A percentile compares a stretch with the other conserved stretches of the same genome.
Evolutionary conservation across 1,284 basidiomycete species (phyloP).

Genomic region (Afroboletus lepidellus): DNA sequence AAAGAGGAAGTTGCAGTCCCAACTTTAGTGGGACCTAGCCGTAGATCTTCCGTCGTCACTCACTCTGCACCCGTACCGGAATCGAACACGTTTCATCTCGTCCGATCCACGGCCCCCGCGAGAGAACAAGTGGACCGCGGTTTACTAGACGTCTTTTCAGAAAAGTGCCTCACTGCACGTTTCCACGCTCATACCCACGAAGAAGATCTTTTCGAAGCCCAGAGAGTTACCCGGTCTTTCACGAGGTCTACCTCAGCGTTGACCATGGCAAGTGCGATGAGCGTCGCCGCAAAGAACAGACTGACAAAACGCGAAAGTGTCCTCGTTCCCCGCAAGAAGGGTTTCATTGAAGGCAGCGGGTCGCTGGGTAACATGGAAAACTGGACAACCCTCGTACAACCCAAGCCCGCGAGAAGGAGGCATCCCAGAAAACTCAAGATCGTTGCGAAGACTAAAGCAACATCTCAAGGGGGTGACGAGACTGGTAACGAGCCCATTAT

Average conservation of each 20-base stretch:
- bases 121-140: conserved; percentile 68
- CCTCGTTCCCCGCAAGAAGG: conserved; percentile 54
- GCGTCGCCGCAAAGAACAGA: conserved; percentile 53
- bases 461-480: conserved; percentile 26
- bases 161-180: conserved; percentile 58
- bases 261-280: conserved; percentile 52
- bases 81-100: conserved; percentile 61
- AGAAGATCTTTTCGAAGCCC: conserved; percentile 60
- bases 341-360: conserved; percentile 36
- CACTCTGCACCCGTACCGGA: conserved; percentile 53
- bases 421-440: conserved; percentile 48
- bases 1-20: conserved; percentile 20
- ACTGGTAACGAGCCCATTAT: conserved; percentile 18
- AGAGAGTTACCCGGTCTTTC: conserved; percentile 44
- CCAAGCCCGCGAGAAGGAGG: conserved; percentile 31
- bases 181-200: conserved; percentile 58
- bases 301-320: conserved; percentile 67
- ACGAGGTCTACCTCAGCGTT: conserved; percentile 48
- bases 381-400: conserved; percentile 8
- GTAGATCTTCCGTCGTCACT: conserved; percentile 54
- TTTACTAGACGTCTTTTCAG: conserved; percentile 68
- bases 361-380: conserved; percentile 21
- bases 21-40: conserved; percentile 37
- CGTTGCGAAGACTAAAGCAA: conserved; percentile 29
- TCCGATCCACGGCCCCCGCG: conserved; percentile 65